Evolutionary conservation across 805 yeast species (phyloP), one percentile per base, ranked within the genome.

Genomic region (Lachancea sp.): DNA sequence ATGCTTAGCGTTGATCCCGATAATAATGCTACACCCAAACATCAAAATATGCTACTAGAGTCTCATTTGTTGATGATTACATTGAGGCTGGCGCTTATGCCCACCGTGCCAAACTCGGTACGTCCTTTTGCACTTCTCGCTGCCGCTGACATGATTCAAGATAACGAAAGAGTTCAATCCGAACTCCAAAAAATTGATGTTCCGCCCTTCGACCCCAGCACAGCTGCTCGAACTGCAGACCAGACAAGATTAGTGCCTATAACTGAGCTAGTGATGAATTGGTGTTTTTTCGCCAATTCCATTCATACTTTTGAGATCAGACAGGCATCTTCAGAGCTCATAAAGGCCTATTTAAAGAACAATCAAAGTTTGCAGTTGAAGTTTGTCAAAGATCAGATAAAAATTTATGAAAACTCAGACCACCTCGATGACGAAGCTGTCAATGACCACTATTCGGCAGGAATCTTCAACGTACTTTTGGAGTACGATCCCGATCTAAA

Each of bases 221-320:
- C 81, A 0, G 18, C 26, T 9, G 49, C 50, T 27, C 50, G 55
- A 11, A 53, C 49, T 3, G 19, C 32, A 13, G 46, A 42, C 6
- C 35, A 41, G 54, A 41, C 68, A 60, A 3, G 56, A 51, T 22
- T 75, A 1, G 65, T 87, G 2, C 91, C 97, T 0, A 95, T 86
- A 0, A 71, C 83, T 0, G 71, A 74, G 25, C 88, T 95, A 0
- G 68, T 93, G 41, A 57, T 91, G 26, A 82, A 85, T 50, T 93
- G 99, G 99, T 73, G 87, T 29, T 65, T 91, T 7, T 75, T 71
- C 48, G 77, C 81, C 3, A 86, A 85, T 51, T 87, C 97, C 0
- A 85, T 89, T 2, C 96, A 90, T 55, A 67, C 80, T 0, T 93
- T 93, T 61, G 90, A 86, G 49, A 74, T 89, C 5, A 72, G 99